Percentiles rank a stretch among this genome's conserved stretches.
These are phyloP conservation scores for Thelonectria rubi DNA, from an alignment of 2,329 filamentous ascomycete species.

Conservation along the genomic window DNA sequence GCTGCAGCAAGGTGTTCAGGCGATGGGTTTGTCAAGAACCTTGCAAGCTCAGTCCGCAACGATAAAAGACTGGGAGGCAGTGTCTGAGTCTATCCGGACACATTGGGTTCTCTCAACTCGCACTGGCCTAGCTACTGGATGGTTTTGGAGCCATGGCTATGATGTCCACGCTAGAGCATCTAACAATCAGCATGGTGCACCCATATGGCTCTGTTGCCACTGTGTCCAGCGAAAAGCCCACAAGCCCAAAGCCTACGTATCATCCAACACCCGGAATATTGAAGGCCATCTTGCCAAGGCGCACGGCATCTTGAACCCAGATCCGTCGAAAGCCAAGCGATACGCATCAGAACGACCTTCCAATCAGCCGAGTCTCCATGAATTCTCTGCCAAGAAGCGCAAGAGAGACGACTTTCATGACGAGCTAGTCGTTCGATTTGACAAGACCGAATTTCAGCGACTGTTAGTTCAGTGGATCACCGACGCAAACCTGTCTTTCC, in stretches of 20 bases:
- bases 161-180: not conserved
- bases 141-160: conserved; percentile 1
- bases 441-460: not conserved
- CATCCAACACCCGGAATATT: not conserved
- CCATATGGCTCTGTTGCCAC: not conserved
- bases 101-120: not conserved
- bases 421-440: not conserved
- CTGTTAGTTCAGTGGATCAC: not conserved
- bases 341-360: not conserved
- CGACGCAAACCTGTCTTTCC: not conserved
- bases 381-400: not conserved
- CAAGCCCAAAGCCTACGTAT: not conserved
- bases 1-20: conserved; percentile 1
- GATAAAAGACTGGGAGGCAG: not conserved
- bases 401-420: conserved; percentile 2
- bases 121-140: not conserved
- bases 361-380: not conserved
- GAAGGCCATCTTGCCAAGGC: not conserved
- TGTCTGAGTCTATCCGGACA: not conserved
- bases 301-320: not conserved
- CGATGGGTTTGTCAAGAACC: conserved; percentile 8
- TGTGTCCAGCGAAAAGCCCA: not conserved
- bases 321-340: not conserved
- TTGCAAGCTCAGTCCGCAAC: not conserved
- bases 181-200: not conserved